Base-by-base conservation (phyloP, 208 protist species). In the Strigomonas culicis region DNA sequence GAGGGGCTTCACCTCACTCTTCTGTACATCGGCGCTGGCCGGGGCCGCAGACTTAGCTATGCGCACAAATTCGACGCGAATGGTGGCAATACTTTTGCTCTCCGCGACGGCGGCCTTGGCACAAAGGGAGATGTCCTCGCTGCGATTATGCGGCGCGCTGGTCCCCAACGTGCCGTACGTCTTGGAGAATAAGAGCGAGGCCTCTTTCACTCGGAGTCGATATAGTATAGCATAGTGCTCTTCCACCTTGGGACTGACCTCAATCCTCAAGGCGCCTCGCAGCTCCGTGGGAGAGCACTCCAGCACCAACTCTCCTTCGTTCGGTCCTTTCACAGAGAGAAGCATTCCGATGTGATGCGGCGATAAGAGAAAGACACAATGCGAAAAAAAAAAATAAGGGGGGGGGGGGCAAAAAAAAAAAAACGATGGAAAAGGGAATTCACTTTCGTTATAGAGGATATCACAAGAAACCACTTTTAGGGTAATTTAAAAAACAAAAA, bases 121-220 rank as follows among this genome's bases (percentile, higher is more conserved):
- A 62, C 70, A 79, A 41, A 82, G 55, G 15, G 66, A 70, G 19
- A 82, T 74, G 8, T 31, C 22, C 27, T 84, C 77, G 36, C 61
- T 65, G 61, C 49, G 17, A 10, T 59, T 70, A 11, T 61, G 68
- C 24, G 59, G 66, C 15, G 70, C 30, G 36, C 51, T 53, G 19
- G 62, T 41, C 17, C 62, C 73, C 6, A 86, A 52, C 31, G 82
- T 30, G 30, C 80, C 77, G 46, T 86, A 86, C n/a, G 68, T 82
- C 59, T 80, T 82, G 15, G 80, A 86, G 43, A 86, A 82, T n/a
- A 80, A 36, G 43, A 82, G 82, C 11, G 72, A 75, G 22, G 73
- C 50, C 68, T 80, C 73, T 63, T 80, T 82, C 27, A 86, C 80
- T 21, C 80, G 80, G 17, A 86, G 74, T 22, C 80, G 80, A 59